These are phyloP conservation scores for Sphagnum tenellum DNA, from an alignment of 225 moss, liverwort and hornwort species.

Conservation along the genomic window DNA sequence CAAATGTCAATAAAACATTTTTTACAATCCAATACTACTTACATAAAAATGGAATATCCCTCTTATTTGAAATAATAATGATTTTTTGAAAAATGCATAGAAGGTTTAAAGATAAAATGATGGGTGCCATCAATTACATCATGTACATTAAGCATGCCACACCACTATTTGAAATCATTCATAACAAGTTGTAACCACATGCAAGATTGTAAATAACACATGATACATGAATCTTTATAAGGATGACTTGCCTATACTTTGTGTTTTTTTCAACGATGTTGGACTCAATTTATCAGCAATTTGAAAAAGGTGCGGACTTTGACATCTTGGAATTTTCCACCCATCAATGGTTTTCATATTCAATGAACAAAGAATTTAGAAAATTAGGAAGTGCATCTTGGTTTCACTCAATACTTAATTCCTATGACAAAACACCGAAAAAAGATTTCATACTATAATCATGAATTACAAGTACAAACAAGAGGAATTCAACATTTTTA, in stretches of 20 bases:
- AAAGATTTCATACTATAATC: too few relatives aligned
- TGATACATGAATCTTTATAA: background rate
- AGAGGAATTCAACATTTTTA: too few relatives aligned
- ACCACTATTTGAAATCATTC: background rate
- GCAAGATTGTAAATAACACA: background rate
- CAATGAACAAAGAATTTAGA: background rate
- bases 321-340: background rate
- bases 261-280: background rate
- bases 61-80: background rate
- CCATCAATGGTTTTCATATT: background rate
- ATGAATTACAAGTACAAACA: too few relatives aligned
- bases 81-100: background rate
- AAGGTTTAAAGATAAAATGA: background rate
- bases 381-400: background rate
- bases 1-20: background rate
- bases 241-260: background rate
- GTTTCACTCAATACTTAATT: background rate
- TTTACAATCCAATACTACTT: background rate
- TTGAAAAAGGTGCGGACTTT: background rate
- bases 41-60: background rate
- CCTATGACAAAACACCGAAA: too few relatives aligned
- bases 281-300: background rate
- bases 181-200: background rate
- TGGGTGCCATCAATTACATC: background rate
- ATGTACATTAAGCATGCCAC: background rate